phyloP scores from a whole-genome alignment of 2,329 filamentous ascomycete species.

The Penicillium hesseltinei region DNA sequence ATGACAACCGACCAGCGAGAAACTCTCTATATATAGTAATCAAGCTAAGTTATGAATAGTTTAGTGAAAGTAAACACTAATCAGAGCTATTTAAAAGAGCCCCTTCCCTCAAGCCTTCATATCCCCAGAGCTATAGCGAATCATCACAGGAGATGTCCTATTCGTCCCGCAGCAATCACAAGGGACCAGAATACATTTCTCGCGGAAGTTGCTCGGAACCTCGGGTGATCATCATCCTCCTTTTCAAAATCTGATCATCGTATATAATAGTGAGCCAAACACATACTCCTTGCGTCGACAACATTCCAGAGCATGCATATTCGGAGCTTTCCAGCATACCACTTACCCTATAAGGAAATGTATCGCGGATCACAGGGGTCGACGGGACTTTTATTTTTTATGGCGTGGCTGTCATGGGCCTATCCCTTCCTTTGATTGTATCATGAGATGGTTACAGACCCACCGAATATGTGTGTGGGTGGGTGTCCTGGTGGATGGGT shows the following conservation, averaged over 20 bases:
- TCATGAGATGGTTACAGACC: neutral
- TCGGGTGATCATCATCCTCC: neutral
- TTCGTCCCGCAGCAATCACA: neutral
- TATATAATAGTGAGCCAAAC: constrained; percentile 1
- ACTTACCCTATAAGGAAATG: constrained; percentile 7
- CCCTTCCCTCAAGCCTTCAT: neutral
- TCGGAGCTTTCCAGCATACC: constrained; percentile 13
- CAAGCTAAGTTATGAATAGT: neutral
- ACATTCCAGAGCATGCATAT: constrained; percentile 9
- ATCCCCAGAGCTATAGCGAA: neutral
- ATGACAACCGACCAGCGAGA: neutral
- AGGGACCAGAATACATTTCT: neutral
- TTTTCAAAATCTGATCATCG: neutral
- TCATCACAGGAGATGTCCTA: neutral
- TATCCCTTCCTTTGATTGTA: neutral
- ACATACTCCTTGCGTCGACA: neutral
- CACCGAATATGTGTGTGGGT: neutral
- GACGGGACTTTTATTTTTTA: neutral
- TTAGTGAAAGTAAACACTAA: neutral
- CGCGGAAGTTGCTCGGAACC: neutral
- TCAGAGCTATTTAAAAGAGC: neutral
- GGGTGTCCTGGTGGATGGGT: neutral
- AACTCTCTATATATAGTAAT: neutral
- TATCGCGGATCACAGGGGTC: constrained; percentile 3
- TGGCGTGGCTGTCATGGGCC: neutral